Evolutionary conservation across 1,284 basidiomycete genomes (phyloP), one percentile per base, ranked within the genome.

Genomic region (Termitomyces sp.): DNA sequence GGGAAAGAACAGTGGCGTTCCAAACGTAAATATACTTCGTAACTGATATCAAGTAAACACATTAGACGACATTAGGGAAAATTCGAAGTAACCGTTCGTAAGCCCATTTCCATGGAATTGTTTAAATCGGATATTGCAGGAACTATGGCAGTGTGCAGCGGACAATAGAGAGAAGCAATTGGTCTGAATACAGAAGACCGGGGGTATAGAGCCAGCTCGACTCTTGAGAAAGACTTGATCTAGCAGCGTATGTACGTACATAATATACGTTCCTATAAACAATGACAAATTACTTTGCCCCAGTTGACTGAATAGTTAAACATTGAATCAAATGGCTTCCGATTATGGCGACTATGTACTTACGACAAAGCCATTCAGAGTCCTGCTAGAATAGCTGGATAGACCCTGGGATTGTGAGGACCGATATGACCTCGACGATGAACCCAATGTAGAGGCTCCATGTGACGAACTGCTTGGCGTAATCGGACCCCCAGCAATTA

Each of bases 401-500:
- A 82, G 70, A 49, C 75, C 71, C 59, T 81, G 81, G 34, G 74
- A 67, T 61, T 82, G 80, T 19, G 79, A 77, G 45, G 77, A 65
- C 39, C 81, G 73, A 61, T 81, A 83, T 47, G 79, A 79, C 56
- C 80, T 75, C 47, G 81, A 77, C 34, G 76, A 74, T 56, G 77
- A 72, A 34, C 76, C 74, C 48, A 80, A 63, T 6, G 78, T 73
- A 38, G 79, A 73, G 38, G 54, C 33, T 30, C 74, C 62, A 60
- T 81, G 76, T 5, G 71, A 69, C 33, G 75, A 78, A 58, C 65
- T 72, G 64, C 74, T 79, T 8, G 88, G 86, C 8, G 88, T 89
- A 52, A 78, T 78, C 26, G 82, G 76, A 19, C 79, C 76, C 21
- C 71, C 73, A 53, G 79, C 78, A 8, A 65, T 67, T 51, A 74